Evolutionary conservation across 1,284 basidiomycete species (phyloP).

Genomic region (Acaromyces ingoldii): DNA sequence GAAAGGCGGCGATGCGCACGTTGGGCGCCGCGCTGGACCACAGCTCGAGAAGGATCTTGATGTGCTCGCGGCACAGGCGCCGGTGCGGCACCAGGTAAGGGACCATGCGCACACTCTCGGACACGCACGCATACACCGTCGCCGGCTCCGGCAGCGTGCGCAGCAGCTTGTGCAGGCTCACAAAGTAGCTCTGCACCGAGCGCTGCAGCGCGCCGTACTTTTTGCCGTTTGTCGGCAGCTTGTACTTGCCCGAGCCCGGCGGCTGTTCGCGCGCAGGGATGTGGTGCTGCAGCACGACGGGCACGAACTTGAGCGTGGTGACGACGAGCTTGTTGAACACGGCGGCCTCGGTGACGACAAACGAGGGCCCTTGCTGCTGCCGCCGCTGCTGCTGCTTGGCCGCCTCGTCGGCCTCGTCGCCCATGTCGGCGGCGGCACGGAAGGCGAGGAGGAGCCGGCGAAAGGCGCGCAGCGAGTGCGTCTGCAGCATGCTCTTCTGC

Average conservation of each 20-base stretch:
- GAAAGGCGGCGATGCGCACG: constrained; percentile 79
- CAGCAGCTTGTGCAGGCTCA: constrained; percentile 41
- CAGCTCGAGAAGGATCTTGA: constrained; percentile 55
- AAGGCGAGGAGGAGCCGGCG: constrained; percentile 66
- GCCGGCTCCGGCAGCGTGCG: constrained; percentile 38
- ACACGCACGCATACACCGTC: constrained; percentile 59
- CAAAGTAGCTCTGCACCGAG: constrained; percentile 65
- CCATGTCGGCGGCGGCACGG: constrained; percentile 41
- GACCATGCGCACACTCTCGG: constrained; percentile 46
- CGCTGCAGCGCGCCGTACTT: constrained; percentile 68
- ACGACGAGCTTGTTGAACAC: constrained; percentile 82
- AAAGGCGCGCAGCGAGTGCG: constrained; percentile 77
- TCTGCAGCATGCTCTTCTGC: constrained; percentile 85
- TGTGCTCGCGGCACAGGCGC: constrained; percentile 36
- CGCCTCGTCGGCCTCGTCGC: constrained; percentile 24
- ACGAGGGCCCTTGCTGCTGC: no score
- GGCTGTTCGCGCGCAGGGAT: constrained; percentile 68
- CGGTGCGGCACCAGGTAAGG: constrained; percentile 42
- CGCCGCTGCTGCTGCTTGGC: no score
- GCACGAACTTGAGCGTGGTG: constrained; percentile 83
- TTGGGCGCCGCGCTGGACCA: constrained; percentile 75
- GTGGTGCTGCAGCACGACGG: constrained; percentile 80
- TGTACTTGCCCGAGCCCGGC: constrained; percentile 21
- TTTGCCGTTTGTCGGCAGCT: constrained; percentile 55
- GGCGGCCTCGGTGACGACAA: constrained; percentile 43